Base-by-base conservation (phyloP, 495 filamentous ascomycete species). In the Daldinia decipiens region DNA sequence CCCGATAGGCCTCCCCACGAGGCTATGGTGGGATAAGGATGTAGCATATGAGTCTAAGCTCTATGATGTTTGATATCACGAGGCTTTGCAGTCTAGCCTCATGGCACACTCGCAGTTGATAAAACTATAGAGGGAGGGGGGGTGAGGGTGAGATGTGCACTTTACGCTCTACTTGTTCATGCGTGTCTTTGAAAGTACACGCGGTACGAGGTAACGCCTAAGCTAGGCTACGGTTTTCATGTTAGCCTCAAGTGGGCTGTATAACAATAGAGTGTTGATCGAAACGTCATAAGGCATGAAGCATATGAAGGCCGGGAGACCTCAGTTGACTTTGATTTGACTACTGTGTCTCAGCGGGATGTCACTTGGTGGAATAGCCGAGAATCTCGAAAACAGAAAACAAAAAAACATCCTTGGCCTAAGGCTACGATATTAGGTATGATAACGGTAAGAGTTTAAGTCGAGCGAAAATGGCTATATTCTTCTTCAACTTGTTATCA, bases 281-380 rank as follows among this genome's bases (percentile, higher is more conserved):
- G 24, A 61, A 50, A 60, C 59, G 69, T 72, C 69, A 72, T 64
- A 24, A 27, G 69, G 27, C 38, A 26, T 29, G n/a, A 55, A 56
- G 59, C 69, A 64, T 64, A 59, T 64, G 62, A 39, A 60, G 29
- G 39, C 24, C 27, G 26, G 34, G 57, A 24, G 43, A 34, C 27
- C 64, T 67, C 69, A 72, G 63, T 72, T 72, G 69, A 72, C 69
- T 64, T 36, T 15, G 29, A 57, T 43, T 40, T 64, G 17, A 50
- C 52, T 43, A 63, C 40, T 27, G 2, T 72, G 69, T 72, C 64
- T 72, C 59, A 72, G 38, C 40, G 24, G 47, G 63, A 27, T 26
- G 68, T 71, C 68, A 71, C 54, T 68, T 43, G 68, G 43, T 21
- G 3, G 21, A 9, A n/a, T 58, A 58, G 19, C 52, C 52, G 57